Evolutionary conservation across 768 basidiomycete genomes (phyloP).

Genomic region (Mycena metata): DNA sequence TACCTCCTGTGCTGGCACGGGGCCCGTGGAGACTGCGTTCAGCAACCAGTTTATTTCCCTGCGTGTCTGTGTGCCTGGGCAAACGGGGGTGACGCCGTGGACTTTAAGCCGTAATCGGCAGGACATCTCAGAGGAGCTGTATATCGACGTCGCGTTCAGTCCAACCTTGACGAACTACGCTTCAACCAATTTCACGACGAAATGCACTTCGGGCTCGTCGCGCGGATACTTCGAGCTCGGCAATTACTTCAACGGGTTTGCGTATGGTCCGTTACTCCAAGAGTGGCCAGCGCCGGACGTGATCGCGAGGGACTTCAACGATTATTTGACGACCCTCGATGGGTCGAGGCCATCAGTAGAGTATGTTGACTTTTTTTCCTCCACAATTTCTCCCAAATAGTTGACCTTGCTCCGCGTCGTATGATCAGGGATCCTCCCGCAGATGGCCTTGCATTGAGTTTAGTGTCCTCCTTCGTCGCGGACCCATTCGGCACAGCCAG

Average conservation of each 20-base stretch:
- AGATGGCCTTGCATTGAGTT: background rate
- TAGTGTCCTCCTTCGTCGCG: background rate
- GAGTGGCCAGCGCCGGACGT: slow-evolving; percentile 15
- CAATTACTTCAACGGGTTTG: slow-evolving; percentile 17
- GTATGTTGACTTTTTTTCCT: background rate
- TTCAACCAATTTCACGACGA: slow-evolving; percentile 5
- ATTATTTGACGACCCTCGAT: slow-evolving; percentile 1
- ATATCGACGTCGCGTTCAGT: slow-evolving; percentile 1
- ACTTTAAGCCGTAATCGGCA: slow-evolving; percentile 4
- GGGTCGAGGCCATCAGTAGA: slow-evolving; percentile 4
- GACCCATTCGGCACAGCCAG: slow-evolving; percentile 2
- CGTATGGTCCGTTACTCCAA: slow-evolving; percentile 13
- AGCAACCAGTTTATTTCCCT: slow-evolving; percentile 8
- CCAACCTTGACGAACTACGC: no score
- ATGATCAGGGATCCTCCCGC: slow-evolving; percentile 1
- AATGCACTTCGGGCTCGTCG: slow-evolving; percentile 4
- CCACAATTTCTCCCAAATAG: background rate
- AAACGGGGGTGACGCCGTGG: background rate
- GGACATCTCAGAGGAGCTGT: slow-evolving; percentile 9
- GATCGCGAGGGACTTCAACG: background rate
- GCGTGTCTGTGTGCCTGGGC: slow-evolving; percentile 6
- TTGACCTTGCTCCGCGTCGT: slow-evolving; percentile 7
- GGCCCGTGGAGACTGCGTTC: slow-evolving; percentile 5
- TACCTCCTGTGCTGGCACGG: background rate
- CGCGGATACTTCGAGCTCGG: slow-evolving; percentile 13